A percentile compares a stretch with the other conserved stretches of the same genome.
phyloP scores from a whole-genome alignment of 257 asterid species.

The Lycium ferocissimum region DNA sequence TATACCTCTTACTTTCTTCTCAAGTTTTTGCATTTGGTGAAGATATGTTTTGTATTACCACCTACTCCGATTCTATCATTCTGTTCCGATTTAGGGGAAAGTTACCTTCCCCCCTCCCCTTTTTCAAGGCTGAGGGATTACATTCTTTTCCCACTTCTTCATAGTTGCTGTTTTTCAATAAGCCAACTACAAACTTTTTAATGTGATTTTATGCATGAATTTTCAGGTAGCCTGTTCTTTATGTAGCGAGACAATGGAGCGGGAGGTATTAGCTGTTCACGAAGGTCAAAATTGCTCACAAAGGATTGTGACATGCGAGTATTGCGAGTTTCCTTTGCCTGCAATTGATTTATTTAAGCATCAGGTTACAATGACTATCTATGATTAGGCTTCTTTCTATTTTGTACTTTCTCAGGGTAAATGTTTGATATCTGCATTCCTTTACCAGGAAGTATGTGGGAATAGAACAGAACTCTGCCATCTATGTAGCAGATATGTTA shows the following conservation, averaged over 20 bases:
- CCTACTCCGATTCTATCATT: neutral
- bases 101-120: neutral
- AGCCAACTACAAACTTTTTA: neutral
- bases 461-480: slow-evolving; percentile 86
- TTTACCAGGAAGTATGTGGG: slow-evolving; percentile 85
- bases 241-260: slow-evolving; percentile 91
- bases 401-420: neutral
- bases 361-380: slow-evolving; percentile 63
- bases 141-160: neutral
- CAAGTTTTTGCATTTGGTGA: neutral
- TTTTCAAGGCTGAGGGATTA: neutral
- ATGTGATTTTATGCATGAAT: slow-evolving; percentile 41
- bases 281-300: slow-evolving; percentile 87
- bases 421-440: slow-evolving; percentile 29
- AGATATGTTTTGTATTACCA: neutral
- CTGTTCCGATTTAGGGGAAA: neutral
- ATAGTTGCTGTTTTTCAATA: neutral
- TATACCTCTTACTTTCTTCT: slow-evolving; percentile 2
- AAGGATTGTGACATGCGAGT: slow-evolving; percentile 91
- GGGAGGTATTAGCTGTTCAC: slow-evolving; percentile 76
- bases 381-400: neutral
- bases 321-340: slow-evolving; percentile 94
- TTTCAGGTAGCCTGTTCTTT: slow-evolving; percentile 90
- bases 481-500: slow-evolving; percentile 76
- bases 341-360: slow-evolving; percentile 89